Percentiles rank a stretch among this genome's conserved stretches.
phyloP scores from a whole-genome alignment of 2,329 filamentous ascomycete genomes.

The Sclerotinia spermophila region DNA sequence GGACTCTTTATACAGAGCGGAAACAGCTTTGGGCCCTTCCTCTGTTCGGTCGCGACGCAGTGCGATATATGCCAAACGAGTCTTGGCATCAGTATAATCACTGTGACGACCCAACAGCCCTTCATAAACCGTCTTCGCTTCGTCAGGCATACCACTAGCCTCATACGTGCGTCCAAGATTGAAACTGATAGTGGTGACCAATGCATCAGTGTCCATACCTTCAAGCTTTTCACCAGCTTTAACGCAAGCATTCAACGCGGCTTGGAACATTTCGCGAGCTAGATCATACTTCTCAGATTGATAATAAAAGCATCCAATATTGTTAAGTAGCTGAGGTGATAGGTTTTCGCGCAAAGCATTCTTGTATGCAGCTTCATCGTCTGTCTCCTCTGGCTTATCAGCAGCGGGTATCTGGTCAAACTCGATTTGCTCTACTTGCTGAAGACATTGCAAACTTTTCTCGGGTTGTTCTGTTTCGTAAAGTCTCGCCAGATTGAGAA shows the following conservation, averaged over 20 bases:
- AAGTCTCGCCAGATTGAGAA: conserved; percentile 85
- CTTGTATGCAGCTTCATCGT: conserved; percentile 59
- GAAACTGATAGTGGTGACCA: conserved; percentile 95
- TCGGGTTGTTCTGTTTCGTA: conserved; percentile 85
- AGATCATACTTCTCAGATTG: conserved; percentile 77
- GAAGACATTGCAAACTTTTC: conserved; percentile 85
- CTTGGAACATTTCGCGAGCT: conserved; percentile 85
- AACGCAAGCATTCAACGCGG: conserved; percentile 84
- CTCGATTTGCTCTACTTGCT: conserved; percentile 89
- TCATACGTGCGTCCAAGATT: conserved; percentile 94
- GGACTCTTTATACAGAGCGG: conserved; percentile 80
- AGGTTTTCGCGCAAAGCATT: conserved; percentile 69
- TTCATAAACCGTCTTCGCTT: conserved; percentile 86
- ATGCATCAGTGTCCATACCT: conserved; percentile 77
- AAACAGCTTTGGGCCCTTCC: conserved; percentile 80
- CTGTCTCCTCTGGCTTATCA: conserved; percentile 57
- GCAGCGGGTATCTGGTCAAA: conserved; percentile 71
- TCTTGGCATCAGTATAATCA: conserved; percentile 89
- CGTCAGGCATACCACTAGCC: conserved; percentile 71
- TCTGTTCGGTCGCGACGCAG: conserved; percentile 76
- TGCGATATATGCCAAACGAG: conserved; percentile 85
- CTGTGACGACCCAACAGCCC: conserved; percentile 77
- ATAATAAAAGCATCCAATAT: conserved; percentile 94
- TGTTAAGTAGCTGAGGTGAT: conserved; percentile 89
- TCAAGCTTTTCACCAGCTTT: conserved; percentile 73